Evolutionary conservation across 352 stramenopile species (phyloP), one percentile per base, ranked within the genome.

Genomic region (Phytopythium aichiense): DNA sequence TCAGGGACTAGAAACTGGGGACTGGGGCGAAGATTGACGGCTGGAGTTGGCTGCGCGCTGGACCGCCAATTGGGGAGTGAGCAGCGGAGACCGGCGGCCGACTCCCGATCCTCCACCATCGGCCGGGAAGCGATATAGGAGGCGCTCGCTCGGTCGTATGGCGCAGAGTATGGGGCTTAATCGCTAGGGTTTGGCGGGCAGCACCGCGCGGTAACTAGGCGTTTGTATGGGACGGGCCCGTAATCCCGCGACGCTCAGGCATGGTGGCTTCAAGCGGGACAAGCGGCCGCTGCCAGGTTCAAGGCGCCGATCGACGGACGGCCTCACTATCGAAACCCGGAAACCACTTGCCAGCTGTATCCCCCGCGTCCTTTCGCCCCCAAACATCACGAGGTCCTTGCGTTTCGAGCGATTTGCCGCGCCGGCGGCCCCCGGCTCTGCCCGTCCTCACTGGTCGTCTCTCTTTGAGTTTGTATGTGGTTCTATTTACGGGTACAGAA

Each of bases 11-110:
- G 38, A 11, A 22, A 33, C 3, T 7, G 9, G 46, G 46, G 30
- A 25, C 22, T 20, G 12, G 45, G 7, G 30, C 7, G 8, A 42
- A 54, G 23, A 60, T 5, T 38, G 56, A 63, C 62, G 20, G 38
- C 28, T 52, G 48, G 31, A 51, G 53, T 38, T 56, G 45, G 53
- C 46, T 72, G 65, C 18, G 58, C 51, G 13, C 51, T 64, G 51
- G 40, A 56, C 58, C 52, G 69, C 62, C 58, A 66, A 73, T 66
- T 71, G 58, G 38, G 49, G 53, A 76, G 65, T 76, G 69, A 67
- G 61, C 51, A 43, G 56, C 13, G 20, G 37, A 30, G 7, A 28
- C 6, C 0, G n/a, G 3, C 15, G n/a, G 16, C 20, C 43, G 49
- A 38, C 15, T 38, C 33, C 7, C 13, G 49, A 55, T 33, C 25